Base-by-base conservation (phyloP, 768 basidiomycete species). In the Lyophyllum atratum region DNA sequence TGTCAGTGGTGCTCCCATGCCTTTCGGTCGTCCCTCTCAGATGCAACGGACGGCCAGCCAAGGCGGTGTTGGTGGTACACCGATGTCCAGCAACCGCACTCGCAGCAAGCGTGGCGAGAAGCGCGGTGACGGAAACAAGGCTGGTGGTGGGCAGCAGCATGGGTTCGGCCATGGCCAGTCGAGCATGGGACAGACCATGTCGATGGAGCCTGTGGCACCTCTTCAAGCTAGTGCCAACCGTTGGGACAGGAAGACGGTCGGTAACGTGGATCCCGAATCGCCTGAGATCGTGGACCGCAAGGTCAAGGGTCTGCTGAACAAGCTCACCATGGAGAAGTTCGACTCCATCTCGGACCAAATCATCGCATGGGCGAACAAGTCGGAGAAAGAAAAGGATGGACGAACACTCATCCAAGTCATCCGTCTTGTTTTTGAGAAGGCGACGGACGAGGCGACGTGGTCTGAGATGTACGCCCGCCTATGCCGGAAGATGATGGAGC, bases 391-490 rank as follows among this genome's bases (percentile, higher is more conserved):
- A 81, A 91, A 86, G 69, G 93, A 98, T 67, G 94, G 95, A 2
- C 85, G 90, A 62, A 96, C 95, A 3, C 85, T 98, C 59, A 96
- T 96, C 64, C 92, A 95, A 65, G 96, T 98, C 70, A 98, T 97
- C 72, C 86, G 89, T 56, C 87, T 97, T 51, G 92, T 98, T 29
- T 98, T 97, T 72, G 96, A 97, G 73, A 97, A 95, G 80, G 95
- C 95, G 10, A 97, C 93, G 7, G 95, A 97, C 71, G 95, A 97
- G 71, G 93, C 93, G 42, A 85, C 87, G 9, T 95, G 93, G 90
- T 95, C 93, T 2, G 90, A 93, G 78, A 98, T 98, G 93, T 98
- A 99, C 71, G 96, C 96, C 28, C 87, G 91, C 29, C 79, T 99
- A 37, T 98, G 95, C 70, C 81, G 93, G 62, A 92, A 94, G 82